Evolutionary conservation across 2,329 filamentous ascomycete species (phyloP).

Genomic region (Rhynchosporium secalis): DNA sequence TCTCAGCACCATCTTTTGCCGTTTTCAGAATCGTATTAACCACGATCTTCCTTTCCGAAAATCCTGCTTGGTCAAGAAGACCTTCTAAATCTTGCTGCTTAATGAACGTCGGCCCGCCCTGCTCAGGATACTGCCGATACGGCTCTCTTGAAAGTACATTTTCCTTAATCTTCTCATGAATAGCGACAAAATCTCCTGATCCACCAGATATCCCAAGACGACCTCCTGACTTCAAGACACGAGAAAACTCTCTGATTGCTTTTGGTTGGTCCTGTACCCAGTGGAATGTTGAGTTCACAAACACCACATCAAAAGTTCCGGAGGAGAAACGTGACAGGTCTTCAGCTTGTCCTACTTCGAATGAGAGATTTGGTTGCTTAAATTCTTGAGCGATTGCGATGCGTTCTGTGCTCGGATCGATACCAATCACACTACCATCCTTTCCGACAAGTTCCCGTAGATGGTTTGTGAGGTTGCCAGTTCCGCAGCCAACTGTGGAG

Average conservation of each 20-base stretch:
- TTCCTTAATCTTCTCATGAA: constrained; percentile 23
- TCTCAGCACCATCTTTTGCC: constrained; percentile 16
- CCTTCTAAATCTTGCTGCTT: constrained; percentile 11
- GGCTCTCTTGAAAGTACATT: constrained; percentile 22
- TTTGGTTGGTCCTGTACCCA: constrained; percentile 18
- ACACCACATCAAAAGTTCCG: constrained; percentile 18
- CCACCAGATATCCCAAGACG: constrained; percentile 23
- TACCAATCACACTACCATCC: constrained; percentile 12
- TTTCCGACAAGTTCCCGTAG: constrained; percentile 11
- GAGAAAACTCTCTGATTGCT: constrained; percentile 16
- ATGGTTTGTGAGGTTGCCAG: constrained; percentile 38
- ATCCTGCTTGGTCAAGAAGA: constrained; percentile 9
- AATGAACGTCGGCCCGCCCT: constrained; percentile 12
- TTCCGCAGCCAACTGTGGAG: constrained; percentile 38
- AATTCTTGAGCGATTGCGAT: constrained; percentile 16
- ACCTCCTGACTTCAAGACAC: constrained; percentile 19
- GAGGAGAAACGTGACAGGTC: constrained; percentile 14
- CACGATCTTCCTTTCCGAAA: constrained; percentile 9
- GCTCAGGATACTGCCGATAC: constrained; percentile 12
- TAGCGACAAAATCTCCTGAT: constrained; percentile 21
- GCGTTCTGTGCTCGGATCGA: constrained; percentile 20
- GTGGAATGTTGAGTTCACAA: constrained; percentile 24
- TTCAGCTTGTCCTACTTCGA: constrained; percentile 16
- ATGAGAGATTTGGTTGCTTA: constrained; percentile 12
- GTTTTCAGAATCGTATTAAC: constrained; percentile 19